Evolutionary conservation across 1,284 basidiomycete genomes (phyloP), one percentile per base, ranked within the genome.

Genomic region (Tilletia indica): DNA sequence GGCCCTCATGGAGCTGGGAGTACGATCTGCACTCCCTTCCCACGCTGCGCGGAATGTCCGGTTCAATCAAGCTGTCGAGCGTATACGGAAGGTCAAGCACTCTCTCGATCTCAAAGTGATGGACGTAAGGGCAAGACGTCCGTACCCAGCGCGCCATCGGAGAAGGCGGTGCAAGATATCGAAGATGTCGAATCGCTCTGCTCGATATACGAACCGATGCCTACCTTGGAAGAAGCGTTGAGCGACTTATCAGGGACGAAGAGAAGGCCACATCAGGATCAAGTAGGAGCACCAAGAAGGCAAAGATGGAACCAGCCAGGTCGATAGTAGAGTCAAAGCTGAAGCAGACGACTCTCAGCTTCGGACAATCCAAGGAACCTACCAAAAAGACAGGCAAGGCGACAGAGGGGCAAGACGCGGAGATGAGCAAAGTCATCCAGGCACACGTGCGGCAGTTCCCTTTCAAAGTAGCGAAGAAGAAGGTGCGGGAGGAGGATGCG

Each of bases 391-490:
- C 21, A 47, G n/a, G 38, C 31, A 47, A 38, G 67, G 21, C 67
- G 16, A n/a, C 19, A 64, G 12, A 25, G 25, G 2, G 2, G 5
- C 19, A 36, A 34, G 42, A 45, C 42, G 58, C 58, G 8, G 36
- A 25, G 11, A 38, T 11, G 69, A 77, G 42, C 34, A 51, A 66
- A 14, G 54, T 69, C 21, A 69, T 74, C 42, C 77, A 76, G 68
- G 69, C 61, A 21, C 75, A 78, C 72, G 91, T 93, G 39, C 91
- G 89, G 9, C 86, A 89, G 21, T 97, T 91, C 83, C 96, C 96
- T 0, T 93, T 97, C 92, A 92, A 91, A 80, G 89, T 88, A 12
- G 89, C 90, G 71, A 91, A 92, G 77, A 95, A 94, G 86, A 92
- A 90, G 80, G 89, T 90, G 2, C 87, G 93, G 51, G 90, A 92